Base-by-base conservation (phyloP, 495 filamentous ascomycete species). In the Penicillium atrosanguineum region DNA sequence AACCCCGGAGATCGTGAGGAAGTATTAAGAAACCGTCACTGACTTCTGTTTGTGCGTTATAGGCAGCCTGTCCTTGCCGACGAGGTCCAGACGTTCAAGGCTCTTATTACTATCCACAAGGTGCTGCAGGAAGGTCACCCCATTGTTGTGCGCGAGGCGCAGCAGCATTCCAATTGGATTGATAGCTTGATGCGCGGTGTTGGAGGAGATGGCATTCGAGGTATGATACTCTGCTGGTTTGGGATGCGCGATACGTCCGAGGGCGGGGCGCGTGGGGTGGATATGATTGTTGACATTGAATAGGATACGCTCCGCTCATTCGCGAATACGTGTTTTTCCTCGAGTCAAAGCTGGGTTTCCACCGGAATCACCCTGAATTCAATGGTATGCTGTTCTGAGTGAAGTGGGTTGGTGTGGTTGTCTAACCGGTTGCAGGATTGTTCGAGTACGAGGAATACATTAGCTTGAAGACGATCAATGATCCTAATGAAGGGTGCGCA, bases 371-470 rank as follows among this genome's bases (percentile, higher is more conserved):
- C 71, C 92, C 91, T 12, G 94, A 96, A 71, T 98, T 98, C 79
- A 97, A 97, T 69, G 94, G 94, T 82, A 85, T 46, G 68, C 57
- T 43, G 14, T 15, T 23, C 20, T 20, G 31, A 6, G 20, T 43
- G 48, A n/a, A 31, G 8, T 25, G 9, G 16, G 19, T 20, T 16
- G 15, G 26, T 23, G 44, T 16, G 50, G 39, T 14, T 43, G 49
- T 46, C 65, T 69, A 37, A 69, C 37, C 38, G 6, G 48, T 18
- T 18, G 36, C 51, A 88, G 85, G 85, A 38, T 78, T 94, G 23
- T 97, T 97, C 64, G 94, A 98, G 65, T 98, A 98, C 59, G 94
- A 97, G 78, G 94, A 98, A 65, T 98, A 98, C 69, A 92, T 97
- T 69, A 96, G 90, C 63, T 79, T 98, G 69, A 97, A 97, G 75